Evolutionary conservation across 139 green algal genomes (phyloP).

Genomic region (Micractinium sp.): DNA sequence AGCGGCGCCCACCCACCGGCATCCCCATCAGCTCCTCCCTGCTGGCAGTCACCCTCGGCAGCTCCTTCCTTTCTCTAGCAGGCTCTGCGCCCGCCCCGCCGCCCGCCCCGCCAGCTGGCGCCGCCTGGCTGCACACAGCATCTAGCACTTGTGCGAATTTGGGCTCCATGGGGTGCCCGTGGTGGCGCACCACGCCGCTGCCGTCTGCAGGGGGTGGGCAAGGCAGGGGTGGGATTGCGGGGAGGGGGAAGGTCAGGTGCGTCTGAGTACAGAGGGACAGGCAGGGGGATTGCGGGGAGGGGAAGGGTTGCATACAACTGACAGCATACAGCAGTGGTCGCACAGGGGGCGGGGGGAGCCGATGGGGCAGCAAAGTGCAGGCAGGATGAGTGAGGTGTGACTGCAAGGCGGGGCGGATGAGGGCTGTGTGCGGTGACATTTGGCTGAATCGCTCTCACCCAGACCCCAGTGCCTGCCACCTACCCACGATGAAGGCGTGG

Average conservation of each 20-base stretch:
- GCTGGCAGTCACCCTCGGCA: constrained; percentile 13
- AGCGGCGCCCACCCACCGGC: constrained; percentile 34
- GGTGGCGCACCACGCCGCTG: constrained; percentile 32
- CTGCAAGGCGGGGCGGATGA: too few species aligned
- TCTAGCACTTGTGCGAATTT: constrained; percentile 33
- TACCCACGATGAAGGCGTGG: constrained; percentile 48
- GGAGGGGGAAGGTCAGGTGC: not conserved
- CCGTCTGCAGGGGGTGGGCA: not conserved
- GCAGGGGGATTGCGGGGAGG: too few species aligned
- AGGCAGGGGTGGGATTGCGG: not conserved
- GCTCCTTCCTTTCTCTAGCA: not conserved
- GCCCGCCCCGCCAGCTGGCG: not conserved
- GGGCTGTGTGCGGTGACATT: too few species aligned
- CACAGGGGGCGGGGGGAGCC: not conserved
- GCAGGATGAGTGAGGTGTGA: too few species aligned
- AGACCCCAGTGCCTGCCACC: not conserved
- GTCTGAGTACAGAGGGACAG: too few species aligned
- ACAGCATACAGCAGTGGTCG: not conserved
- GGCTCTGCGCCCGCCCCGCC: not conserved
- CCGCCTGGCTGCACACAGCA: not conserved
- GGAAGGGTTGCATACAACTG: too few species aligned
- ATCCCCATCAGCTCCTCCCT: constrained; percentile 43
- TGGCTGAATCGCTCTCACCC: too few species aligned
- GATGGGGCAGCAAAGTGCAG: not conserved
- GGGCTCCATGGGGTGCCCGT: constrained; percentile 51